Evolutionary conservation across 176 grass and related monocot genomes (phyloP).

Genomic region (Phoenix dactylifera): DNA sequence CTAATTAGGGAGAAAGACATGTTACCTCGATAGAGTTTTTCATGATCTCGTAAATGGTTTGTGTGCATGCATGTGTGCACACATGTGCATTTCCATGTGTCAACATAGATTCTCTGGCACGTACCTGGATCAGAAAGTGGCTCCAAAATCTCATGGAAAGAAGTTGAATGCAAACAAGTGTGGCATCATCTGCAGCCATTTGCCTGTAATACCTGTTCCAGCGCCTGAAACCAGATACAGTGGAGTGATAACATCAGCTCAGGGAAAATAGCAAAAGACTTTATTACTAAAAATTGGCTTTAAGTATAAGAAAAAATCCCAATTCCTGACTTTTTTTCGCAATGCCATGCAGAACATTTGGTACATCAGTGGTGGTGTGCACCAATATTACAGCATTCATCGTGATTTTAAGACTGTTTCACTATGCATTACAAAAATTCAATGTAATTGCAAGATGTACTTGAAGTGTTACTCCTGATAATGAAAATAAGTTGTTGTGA

Average conservation of each 20-base stretch:
- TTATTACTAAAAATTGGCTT: background rate
- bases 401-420: no score
- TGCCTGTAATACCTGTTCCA: constrained; percentile 49
- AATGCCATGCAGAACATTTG: no score
- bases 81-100: background rate
- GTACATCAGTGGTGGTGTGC: no score
- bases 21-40: background rate
- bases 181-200: constrained; percentile 40
- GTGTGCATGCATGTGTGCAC: no score
- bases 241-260: constrained; percentile 6
- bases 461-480: no score
- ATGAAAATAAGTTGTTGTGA: no score
- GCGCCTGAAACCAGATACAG: constrained; percentile 25
- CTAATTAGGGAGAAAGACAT: constrained; percentile 8
- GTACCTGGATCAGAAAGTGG: constrained; percentile 53
- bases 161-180: constrained; percentile 41
- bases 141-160: constrained; percentile 40
- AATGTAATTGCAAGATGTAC: no score
- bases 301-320: no score
- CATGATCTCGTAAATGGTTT: background rate
- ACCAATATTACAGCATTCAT: no score
- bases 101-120: background rate
- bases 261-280: background rate
- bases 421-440: no score
- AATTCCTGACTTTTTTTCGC: no score